phyloP scores from a whole-genome alignment of 169 alveolate genomes.

The Toxoplasma gondii region DNA sequence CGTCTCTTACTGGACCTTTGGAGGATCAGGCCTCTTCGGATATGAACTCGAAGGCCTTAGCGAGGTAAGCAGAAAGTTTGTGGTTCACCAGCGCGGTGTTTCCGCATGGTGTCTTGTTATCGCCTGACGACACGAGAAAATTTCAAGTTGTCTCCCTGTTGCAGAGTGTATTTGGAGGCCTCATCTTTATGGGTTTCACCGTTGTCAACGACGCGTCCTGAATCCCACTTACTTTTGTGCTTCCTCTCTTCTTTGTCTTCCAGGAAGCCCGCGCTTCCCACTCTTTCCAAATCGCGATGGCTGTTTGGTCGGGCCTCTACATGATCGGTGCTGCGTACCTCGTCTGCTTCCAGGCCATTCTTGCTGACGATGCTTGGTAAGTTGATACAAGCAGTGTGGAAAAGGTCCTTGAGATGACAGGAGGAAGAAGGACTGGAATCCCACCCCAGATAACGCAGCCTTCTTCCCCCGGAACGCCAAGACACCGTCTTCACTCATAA shows the following conservation, averaged over 20 bases:
- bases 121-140: background rate
- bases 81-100: background rate
- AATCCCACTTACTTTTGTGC: background rate
- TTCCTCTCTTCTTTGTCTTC: no score
- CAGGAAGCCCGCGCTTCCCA: conserved; percentile 80
- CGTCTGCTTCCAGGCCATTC: conserved; percentile 89
- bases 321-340: conserved; percentile 87
- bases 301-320: conserved; percentile 82
- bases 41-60: conserved; percentile 84
- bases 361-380: conserved; percentile 92
- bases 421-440: background rate
- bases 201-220: no score
- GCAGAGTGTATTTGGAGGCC: background rate
- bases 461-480: background rate
- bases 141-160: background rate
- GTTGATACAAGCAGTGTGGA: background rate
- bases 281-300: conserved; percentile 77
- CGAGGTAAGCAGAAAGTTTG: conserved; percentile 70
- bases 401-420: background rate
- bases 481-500: background rate
- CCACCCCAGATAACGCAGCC: background rate
- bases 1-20: conserved; percentile 82
- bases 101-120: background rate
- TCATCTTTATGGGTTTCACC: no score
- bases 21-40: conserved; percentile 88